Conservation (phyloP, 2,329 filamentous ascomycete genomes). For the Podosphaera leucotricha region DNA sequence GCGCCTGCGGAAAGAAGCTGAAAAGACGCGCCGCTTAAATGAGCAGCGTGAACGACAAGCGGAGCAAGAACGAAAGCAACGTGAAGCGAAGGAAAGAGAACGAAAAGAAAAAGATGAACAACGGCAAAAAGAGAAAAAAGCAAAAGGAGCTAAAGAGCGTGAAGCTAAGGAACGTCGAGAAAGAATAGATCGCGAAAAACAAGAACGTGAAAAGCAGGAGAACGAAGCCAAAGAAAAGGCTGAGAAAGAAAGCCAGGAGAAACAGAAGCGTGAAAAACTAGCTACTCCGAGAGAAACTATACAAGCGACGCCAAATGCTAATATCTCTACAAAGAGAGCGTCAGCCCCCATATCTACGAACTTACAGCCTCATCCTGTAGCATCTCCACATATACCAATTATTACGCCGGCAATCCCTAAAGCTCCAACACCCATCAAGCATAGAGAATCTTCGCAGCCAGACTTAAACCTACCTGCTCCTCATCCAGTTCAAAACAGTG, state of each 20-base stretch:
- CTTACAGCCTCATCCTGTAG: conserved; percentile 34
- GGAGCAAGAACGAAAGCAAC: conserved; percentile 63
- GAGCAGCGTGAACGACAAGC: conserved; percentile 72
- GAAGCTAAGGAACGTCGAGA: conserved; percentile 32
- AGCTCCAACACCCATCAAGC: conserved; percentile 53
- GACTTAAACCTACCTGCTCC: conserved; percentile 43
- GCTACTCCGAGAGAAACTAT: conserved; percentile 8
- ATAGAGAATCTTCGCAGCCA: conserved; percentile 49
- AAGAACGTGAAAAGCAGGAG: conserved; percentile 29
- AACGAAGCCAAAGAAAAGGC: conserved; percentile 23
- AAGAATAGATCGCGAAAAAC: conserved; percentile 32
- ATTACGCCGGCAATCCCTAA: conserved; percentile 68
- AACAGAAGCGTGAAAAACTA: conserved; percentile 17
- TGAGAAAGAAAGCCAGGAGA: conserved; percentile 25
- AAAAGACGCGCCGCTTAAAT: conserved; percentile 53
- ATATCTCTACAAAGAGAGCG: conserved; percentile 19
- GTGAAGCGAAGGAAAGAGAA: conserved; percentile 56
- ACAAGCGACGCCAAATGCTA: conserved; percentile 18
- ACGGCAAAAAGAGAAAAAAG: conserved; percentile 55
- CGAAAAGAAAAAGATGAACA: conserved; percentile 71
- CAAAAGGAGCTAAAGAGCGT: conserved; percentile 39
- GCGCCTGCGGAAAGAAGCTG: conserved; percentile 59
- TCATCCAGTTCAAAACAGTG: conserved; percentile 39
- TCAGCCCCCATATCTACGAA: conserved; percentile 28
- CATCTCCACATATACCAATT: conserved; percentile 57